A percentile compares a stretch with the other conserved stretches of the same genome.
Conservation (phyloP, 2,329 filamentous ascomycete genomes). For the Cadophora luteo-olivacea region DNA sequence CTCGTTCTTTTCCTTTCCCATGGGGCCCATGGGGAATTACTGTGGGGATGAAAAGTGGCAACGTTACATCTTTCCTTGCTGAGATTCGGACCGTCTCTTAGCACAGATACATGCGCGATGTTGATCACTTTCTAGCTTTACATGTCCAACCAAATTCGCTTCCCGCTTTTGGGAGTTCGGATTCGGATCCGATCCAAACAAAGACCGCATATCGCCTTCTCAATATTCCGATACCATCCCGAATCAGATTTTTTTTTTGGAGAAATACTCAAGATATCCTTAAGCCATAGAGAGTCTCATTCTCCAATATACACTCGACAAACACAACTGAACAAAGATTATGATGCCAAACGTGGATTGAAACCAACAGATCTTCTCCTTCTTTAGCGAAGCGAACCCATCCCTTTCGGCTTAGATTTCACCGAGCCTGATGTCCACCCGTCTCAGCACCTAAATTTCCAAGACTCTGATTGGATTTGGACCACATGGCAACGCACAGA, state of each 20-base stretch:
- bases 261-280: too few species aligned
- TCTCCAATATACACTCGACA: too few species aligned
- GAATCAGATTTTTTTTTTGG: too few species aligned
- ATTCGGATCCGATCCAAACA: not conserved
- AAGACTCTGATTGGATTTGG: not conserved
- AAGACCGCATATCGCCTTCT: not conserved
- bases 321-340: not conserved
- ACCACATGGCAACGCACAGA: not conserved
- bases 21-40: not conserved
- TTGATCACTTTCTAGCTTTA: conserved; percentile 2
- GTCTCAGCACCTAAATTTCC: not conserved
- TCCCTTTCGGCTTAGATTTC: not conserved
- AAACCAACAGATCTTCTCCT: not conserved
- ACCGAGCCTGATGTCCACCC: conserved; percentile 5
- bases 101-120: not conserved
- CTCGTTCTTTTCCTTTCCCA: not conserved
- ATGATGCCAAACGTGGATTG: not conserved
- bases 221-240: too few species aligned
- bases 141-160: not conserved
- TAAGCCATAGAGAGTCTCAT: too few species aligned
- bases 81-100: conserved; percentile 8
- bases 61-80: conserved; percentile 10
- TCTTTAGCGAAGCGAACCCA: not conserved
- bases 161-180: not conserved
- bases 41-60: not conserved